Conservation (phyloP, 2,329 filamentous ascomycete genomes). For the Xenosphaeropsis pyriputrescens region DNA sequence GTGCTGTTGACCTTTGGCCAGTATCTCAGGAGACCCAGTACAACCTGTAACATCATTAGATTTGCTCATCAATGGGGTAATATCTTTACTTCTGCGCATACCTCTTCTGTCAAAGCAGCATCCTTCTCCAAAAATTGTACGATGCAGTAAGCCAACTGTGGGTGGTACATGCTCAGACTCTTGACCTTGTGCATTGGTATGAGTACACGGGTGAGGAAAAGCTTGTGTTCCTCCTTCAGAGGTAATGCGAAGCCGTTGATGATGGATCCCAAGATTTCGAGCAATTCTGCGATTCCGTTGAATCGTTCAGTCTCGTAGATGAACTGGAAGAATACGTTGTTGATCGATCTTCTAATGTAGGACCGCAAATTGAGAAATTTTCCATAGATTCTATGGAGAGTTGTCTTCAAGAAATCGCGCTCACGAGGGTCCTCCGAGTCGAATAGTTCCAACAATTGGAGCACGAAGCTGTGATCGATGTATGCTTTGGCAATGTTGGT, state of each 20-base stretch:
- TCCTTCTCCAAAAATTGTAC: slow-evolving; percentile 98
- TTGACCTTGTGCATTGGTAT: slow-evolving; percentile 96
- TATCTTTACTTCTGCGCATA: slow-evolving; percentile 24
- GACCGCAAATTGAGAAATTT: slow-evolving; percentile 97
- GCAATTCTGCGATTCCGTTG: slow-evolving; percentile 91
- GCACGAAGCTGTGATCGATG: slow-evolving; percentile 95
- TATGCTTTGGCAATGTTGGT: slow-evolving; percentile 98
- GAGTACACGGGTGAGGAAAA: slow-evolving; percentile 86
- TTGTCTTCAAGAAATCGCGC: slow-evolving; percentile 95
- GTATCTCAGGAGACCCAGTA: slow-evolving; percentile 84
- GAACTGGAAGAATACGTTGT: slow-evolving; percentile 99
- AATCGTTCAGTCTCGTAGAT: slow-evolving; percentile 97
- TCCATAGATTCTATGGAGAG: slow-evolving; percentile 92
- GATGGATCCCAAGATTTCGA: slow-evolving; percentile 95
- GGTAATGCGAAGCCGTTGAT: slow-evolving; percentile 97
- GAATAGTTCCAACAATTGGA: slow-evolving; percentile 93
- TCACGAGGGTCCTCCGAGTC: slow-evolving; percentile 96
- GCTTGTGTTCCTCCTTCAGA: slow-evolving; percentile 95
- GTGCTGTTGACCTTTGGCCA: slow-evolving; percentile 99
- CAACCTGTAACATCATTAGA: slow-evolving; percentile 42
- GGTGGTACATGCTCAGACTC: slow-evolving; percentile 99
- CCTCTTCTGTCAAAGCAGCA: slow-evolving; percentile 90
- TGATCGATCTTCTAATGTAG: slow-evolving; percentile 95
- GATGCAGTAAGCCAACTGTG: slow-evolving; percentile 95
- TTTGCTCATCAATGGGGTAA: background rate